Percentiles rank a stretch among this genome's conserved stretches.
phyloP scores from a whole-genome alignment of 148 eudicot genomes.

The Chenopodium berlandieri region DNA sequence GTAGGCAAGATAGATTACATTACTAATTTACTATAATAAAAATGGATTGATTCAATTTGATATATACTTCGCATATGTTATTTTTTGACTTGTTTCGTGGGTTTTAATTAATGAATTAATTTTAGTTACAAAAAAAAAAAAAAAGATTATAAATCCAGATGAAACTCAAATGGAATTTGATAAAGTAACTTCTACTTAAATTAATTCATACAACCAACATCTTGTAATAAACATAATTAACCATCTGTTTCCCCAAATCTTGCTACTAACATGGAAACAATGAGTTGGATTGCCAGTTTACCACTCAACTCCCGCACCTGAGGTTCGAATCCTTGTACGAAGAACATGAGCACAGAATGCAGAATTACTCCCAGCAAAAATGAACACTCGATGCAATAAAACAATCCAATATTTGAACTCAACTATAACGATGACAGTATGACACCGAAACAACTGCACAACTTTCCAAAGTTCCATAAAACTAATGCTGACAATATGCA shows the following conservation, averaged over 20 bases:
- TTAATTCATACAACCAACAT: not conserved
- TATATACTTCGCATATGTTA: too few species aligned
- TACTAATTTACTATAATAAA: too few species aligned
- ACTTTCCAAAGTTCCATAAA: not conserved
- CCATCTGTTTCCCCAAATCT: not conserved
- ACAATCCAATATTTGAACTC: not conserved
- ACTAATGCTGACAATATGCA: not conserved
- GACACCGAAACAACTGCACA: not conserved
- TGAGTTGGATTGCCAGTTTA: too few species aligned
- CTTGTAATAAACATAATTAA: too few species aligned
- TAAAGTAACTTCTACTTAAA: too few species aligned
- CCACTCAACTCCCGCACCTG: not conserved
- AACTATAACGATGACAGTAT: not conserved
- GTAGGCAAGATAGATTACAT: too few species aligned
- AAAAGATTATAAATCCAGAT: too few species aligned
- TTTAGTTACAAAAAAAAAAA: too few species aligned
- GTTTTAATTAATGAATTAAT: too few species aligned
- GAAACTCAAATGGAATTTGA: too few species aligned
- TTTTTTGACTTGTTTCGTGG: too few species aligned
- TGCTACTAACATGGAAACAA: not conserved
- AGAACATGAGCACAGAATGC: not conserved
- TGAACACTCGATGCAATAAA: not conserved
- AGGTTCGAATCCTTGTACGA: not conserved
- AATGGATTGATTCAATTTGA: too few species aligned
- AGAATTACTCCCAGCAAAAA: not conserved